Percentiles rank a stretch among this genome's conserved stretches.
These are phyloP conservation scores for Apiospora kogelbergensis DNA, from an alignment of 2,329 filamentous ascomycete species.

Conservation along the genomic window DNA sequence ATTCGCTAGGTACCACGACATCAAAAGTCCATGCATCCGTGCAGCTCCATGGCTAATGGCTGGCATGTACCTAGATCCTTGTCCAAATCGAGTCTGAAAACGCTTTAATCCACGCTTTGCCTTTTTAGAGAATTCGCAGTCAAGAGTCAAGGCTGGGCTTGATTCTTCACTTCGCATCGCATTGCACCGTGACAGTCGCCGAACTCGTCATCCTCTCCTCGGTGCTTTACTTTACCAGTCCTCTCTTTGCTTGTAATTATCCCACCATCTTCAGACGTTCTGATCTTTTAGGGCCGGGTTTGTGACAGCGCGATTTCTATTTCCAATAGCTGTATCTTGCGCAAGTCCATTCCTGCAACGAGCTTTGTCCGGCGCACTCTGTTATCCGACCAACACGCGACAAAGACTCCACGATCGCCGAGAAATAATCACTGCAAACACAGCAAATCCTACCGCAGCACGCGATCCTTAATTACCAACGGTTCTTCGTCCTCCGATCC, in stretches of 20 bases:
- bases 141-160: background rate
- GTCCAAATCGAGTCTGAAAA: background rate
- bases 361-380: background rate
- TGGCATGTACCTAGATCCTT: conserved; percentile 7
- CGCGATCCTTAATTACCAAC: background rate
- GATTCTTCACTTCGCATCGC: background rate
- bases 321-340: background rate
- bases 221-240: background rate
- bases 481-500: background rate
- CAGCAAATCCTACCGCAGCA: background rate
- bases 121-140: conserved; percentile 1
- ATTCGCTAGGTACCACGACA: background rate
- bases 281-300: background rate
- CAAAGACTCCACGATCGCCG: background rate
- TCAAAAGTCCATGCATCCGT: background rate
- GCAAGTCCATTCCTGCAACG: conserved; percentile 1
- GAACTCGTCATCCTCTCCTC: background rate
- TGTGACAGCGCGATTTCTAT: background rate
- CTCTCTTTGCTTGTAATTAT: conserved; percentile 5
- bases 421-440: background rate
- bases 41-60: background rate
- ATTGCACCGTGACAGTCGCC: background rate
- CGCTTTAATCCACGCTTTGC: conserved; percentile 4
- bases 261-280: background rate
- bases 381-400: background rate